These are phyloP conservation scores for Fusarium scirpi DNA, from an alignment of 2,329 filamentous ascomycete genomes.

Conservation along the genomic window DNA sequence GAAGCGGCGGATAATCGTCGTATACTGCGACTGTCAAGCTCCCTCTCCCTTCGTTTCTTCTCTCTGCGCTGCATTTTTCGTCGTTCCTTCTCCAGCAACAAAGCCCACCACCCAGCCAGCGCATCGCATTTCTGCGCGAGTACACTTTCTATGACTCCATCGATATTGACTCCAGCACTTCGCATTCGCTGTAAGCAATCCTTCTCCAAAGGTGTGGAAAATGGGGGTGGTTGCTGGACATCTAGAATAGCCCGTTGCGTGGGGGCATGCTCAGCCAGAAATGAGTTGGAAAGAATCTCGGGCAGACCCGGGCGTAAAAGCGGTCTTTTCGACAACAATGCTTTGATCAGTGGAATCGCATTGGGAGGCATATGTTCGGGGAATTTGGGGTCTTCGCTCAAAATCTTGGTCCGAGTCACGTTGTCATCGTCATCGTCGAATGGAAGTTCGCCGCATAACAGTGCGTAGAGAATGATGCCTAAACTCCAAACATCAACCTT, in stretches of 20 bases:
- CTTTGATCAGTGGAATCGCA: conserved; percentile 80
- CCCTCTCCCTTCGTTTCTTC: conserved; percentile 84
- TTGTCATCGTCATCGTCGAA: conserved; percentile 97
- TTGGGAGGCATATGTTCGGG: conserved; percentile 83
- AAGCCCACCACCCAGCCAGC: conserved; percentile 94
- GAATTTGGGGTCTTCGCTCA: conserved; percentile 86
- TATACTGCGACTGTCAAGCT: conserved; percentile 82
- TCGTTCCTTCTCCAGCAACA: conserved; percentile 93
- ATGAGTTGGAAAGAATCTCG: conserved; percentile 89
- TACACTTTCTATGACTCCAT: conserved; percentile 94
- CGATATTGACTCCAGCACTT: conserved; percentile 92
- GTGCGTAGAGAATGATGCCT: conserved; percentile 85
- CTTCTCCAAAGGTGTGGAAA: conserved; percentile 88
- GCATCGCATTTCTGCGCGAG: conserved; percentile 89
- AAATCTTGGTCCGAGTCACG: conserved; percentile 84
- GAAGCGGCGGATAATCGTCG: conserved; percentile 90
- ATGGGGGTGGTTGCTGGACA: conserved; percentile 81
- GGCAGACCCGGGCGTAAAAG: conserved; percentile 83
- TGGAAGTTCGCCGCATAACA: conserved; percentile 86
- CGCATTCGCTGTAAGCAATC: conserved; percentile 93
- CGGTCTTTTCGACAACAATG: conserved; percentile 90
- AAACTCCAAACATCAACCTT: conserved; percentile 98
- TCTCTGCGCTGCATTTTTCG: conserved; percentile 85
- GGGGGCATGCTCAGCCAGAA: conserved; percentile 86
- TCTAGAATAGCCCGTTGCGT: conserved; percentile 92